These are phyloP conservation scores for Suillus subluteus DNA, from an alignment of 768 basidiomycete species.

Conservation along the genomic window DNA sequence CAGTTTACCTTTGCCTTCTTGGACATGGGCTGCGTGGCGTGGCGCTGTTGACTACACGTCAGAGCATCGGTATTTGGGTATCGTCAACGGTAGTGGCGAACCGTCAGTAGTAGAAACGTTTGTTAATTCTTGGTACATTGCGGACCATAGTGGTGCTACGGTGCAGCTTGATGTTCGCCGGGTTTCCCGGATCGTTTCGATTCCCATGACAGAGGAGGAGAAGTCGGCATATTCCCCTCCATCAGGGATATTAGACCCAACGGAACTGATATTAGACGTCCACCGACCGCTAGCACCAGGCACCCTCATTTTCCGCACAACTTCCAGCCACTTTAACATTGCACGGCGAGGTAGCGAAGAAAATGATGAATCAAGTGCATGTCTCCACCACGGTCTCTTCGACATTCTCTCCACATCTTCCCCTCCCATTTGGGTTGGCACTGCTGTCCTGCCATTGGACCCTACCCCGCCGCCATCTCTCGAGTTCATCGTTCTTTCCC, in stretches of 20 bases:
- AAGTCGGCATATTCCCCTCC: neutral
- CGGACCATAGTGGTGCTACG: constrained; percentile 17
- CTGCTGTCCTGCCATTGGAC: neutral
- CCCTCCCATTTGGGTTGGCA: constrained; percentile 4
- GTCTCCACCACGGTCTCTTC: neutral
- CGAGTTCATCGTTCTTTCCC: constrained; percentile 27
- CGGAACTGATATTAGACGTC: neutral
- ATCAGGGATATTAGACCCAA: neutral
- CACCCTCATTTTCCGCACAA: constrained; percentile 1
- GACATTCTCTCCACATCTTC: neutral
- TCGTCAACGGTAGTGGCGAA: constrained; percentile 7
- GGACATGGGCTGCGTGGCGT: constrained; percentile 32
- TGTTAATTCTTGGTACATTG: constrained; percentile 20
- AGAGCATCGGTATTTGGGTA: neutral
- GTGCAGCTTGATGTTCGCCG: constrained; percentile 20
- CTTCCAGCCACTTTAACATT: neutral
- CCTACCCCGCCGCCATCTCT: constrained; percentile 9
- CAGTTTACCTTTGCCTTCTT: constrained; percentile 22
- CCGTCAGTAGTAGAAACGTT: constrained; percentile 24
- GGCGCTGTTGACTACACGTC: constrained; percentile 16
- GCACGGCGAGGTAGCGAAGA: neutral
- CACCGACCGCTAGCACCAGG: neutral
- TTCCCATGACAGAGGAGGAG: constrained; percentile 4
- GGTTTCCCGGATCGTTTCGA: neutral
- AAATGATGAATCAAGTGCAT: neutral